Conservation (phyloP, 2,329 filamentous ascomycete genomes). For the Pyricularia pennisetigena region DNA sequence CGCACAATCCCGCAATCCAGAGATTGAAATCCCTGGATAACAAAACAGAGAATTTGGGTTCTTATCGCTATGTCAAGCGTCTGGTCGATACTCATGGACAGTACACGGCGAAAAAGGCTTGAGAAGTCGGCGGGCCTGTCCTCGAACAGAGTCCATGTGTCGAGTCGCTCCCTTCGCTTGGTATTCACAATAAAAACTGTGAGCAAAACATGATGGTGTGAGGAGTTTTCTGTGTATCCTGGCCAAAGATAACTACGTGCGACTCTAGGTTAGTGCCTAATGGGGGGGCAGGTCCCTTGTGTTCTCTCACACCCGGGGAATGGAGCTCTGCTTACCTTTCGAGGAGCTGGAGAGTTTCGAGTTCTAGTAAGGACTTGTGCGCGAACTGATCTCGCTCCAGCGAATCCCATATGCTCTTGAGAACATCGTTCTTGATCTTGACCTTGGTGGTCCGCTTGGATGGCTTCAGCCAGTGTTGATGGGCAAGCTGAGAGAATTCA, state of each 20-base stretch:
- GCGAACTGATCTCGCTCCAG: constrained; percentile 75
- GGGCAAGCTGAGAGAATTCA: constrained; percentile 67
- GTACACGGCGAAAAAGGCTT: constrained; percentile 74
- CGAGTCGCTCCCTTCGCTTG: constrained; percentile 77
- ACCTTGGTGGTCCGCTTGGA: constrained; percentile 50
- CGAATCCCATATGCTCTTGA: constrained; percentile 85
- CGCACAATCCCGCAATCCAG: constrained; percentile 81
- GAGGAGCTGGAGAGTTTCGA: constrained; percentile 85
- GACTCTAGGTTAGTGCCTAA: background rate
- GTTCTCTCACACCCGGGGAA: background rate
- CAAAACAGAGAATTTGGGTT: constrained; percentile 77
- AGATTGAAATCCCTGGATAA: constrained; percentile 89
- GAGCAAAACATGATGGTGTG: constrained; percentile 84
- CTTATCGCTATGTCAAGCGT: constrained; percentile 58
- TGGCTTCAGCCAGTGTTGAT: constrained; percentile 72
- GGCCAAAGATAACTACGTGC: constrained; percentile 78
- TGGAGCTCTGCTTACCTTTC: constrained; percentile 56
- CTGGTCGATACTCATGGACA: constrained; percentile 74
- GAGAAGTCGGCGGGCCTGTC: constrained; percentile 76
- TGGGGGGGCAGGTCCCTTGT: background rate
- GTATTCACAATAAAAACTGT: constrained; percentile 79
- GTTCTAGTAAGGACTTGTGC: constrained; percentile 64
- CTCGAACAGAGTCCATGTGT: constrained; percentile 79
- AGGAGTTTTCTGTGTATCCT: constrained; percentile 77
- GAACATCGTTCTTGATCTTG: constrained; percentile 71